Conservation (phyloP, 106 monocot species). For the Platanthera guangdongensis region DNA sequence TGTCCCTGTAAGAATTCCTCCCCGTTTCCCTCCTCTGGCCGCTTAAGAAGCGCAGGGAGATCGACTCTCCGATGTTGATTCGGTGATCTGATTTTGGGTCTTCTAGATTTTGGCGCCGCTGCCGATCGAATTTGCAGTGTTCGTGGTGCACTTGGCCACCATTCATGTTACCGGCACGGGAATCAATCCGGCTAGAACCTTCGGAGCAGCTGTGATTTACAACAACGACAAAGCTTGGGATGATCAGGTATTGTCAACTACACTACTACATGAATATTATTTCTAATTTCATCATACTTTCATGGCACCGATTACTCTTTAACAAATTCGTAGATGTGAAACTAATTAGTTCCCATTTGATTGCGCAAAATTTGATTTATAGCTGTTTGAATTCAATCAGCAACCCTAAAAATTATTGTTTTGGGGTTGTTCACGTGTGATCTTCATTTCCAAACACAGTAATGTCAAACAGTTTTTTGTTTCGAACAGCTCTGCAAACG, state of each 20-base stretch:
- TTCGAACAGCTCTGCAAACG: no score
- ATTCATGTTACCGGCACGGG: slow-evolving; percentile 41
- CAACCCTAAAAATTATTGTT: no score
- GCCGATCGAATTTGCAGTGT: slow-evolving; percentile 39
- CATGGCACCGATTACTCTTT: no score
- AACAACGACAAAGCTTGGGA: slow-evolving; percentile 44
- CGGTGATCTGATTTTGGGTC: no score
- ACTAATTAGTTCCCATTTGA: not conserved
- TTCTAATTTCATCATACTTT: not conserved
- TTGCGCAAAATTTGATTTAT: no score
- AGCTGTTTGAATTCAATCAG: no score
- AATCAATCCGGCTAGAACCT: slow-evolving; percentile 35
- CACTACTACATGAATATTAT: not conserved
- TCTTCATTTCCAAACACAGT: no score
- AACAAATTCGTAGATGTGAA: not conserved
- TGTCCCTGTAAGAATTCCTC: slow-evolving; percentile 26
- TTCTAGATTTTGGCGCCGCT: slow-evolving; percentile 34
- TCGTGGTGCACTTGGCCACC: slow-evolving; percentile 45
- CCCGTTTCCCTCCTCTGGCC: not conserved
- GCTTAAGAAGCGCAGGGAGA: no score
- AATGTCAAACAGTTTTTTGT: no score
- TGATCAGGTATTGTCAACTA: slow-evolving; percentile 22
- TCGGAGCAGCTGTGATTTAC: slow-evolving; percentile 42
- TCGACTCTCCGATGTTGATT: no score
- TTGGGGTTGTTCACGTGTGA: no score